Percentiles rank a stretch among this genome's conserved stretches.
These are phyloP conservation scores for Skeletonema potamos DNA, from an alignment of 108 stramenopile species.

Conservation along the genomic window DNA sequence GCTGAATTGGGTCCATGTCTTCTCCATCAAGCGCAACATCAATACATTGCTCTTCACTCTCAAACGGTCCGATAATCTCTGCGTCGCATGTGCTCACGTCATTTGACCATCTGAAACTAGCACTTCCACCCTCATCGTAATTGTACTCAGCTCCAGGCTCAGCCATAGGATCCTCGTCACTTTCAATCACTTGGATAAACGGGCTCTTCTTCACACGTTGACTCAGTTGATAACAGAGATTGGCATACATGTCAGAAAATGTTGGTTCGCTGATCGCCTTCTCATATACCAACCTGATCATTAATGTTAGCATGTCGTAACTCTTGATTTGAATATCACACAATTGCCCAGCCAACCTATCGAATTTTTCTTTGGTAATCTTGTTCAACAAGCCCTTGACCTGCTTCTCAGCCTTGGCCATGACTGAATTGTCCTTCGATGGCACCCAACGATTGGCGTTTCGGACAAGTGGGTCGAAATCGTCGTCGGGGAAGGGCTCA, in stretches of 20 bases:
- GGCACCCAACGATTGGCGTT: conserved; percentile 80
- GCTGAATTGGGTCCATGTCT: conserved; percentile 45
- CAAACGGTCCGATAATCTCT: conserved; percentile 79
- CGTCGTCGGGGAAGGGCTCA: conserved; percentile 20
- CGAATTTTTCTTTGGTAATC: conserved; percentile 92
- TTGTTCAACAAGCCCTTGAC: conserved; percentile 90
- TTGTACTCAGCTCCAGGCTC: conserved; percentile 53
- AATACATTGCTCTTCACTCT: conserved; percentile 53
- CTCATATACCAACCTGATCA: conserved; percentile 87
- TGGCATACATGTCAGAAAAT: conserved; percentile 92
- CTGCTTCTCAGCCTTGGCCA: conserved; percentile 76
- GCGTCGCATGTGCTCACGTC: conserved; percentile 75
- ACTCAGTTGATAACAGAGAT: conserved; percentile 76
- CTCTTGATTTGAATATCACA: conserved; percentile 75
- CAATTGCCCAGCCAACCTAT: conserved; percentile 72
- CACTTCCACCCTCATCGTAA: conserved; percentile 43
- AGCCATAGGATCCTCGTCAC: conserved; percentile 78
- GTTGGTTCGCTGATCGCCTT: conserved; percentile 90
- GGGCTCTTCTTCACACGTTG: conserved; percentile 53
- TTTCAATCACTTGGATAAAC: conserved; percentile 80
- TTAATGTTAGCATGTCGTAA: conserved; percentile 77
- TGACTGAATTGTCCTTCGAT: conserved; percentile 55
- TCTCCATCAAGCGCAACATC: conserved; percentile 56
- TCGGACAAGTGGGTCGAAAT: conserved; percentile 63
- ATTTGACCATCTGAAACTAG: conserved; percentile 77